Evolutionary conservation across 192 early-diverging fungal genomes (phyloP).

Genomic region (Geranomyces variabilis): DNA sequence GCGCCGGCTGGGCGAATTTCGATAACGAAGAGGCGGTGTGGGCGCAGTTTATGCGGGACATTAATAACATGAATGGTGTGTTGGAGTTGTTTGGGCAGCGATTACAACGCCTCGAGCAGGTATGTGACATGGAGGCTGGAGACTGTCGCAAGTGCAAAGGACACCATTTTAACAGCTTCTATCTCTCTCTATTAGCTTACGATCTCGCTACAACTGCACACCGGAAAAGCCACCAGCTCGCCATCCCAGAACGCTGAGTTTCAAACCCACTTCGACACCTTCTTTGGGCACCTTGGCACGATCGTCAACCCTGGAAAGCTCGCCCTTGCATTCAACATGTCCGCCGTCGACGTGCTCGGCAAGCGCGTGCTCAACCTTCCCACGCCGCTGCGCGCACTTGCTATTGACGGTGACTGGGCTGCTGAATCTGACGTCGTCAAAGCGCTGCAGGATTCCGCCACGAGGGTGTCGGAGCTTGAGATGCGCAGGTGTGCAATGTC

Average conservation of each 20-base stretch:
- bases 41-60: neutral
- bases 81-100: neutral
- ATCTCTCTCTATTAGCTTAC: neutral
- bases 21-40: neutral
- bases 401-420: slow-evolving; percentile 3
- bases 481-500: neutral
- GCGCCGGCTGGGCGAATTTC: slow-evolving; percentile 5
- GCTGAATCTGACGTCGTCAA: neutral
- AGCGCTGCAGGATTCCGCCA: neutral
- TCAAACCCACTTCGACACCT: neutral
- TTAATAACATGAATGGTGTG: neutral
- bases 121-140: neutral
- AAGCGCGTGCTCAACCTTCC: neutral
- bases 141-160: neutral
- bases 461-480: neutral
- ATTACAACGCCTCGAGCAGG: neutral
- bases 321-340: neutral
- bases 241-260: neutral
- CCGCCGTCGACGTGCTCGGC: slow-evolving; percentile 1
- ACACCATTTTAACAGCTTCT: neutral
- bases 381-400: neutral
- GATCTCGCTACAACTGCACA: slow-evolving; percentile 1
- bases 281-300: neutral
- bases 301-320: neutral
- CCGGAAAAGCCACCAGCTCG: neutral